These are phyloP conservation scores for Arachnomyces sp. DNA, from an alignment of 2,329 filamentous ascomycete genomes.

Conservation along the genomic window DNA sequence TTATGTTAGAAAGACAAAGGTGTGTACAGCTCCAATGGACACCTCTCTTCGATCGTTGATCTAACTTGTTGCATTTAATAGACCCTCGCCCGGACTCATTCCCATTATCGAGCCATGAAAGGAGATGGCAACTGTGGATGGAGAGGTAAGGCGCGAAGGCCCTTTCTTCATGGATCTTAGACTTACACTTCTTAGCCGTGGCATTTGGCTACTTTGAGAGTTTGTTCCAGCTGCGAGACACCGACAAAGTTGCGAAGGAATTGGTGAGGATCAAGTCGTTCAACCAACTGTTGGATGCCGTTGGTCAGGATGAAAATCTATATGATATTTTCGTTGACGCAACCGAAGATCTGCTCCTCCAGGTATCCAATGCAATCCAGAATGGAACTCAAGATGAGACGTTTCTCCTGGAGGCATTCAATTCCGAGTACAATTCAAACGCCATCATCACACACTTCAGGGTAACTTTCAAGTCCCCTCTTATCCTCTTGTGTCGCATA, in stretches of 20 bases:
- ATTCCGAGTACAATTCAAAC: conserved; percentile 59
- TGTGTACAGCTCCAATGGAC: conserved; percentile 33
- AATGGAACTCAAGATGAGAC: conserved; percentile 48
- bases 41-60: conserved; percentile 2
- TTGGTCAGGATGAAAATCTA: conserved; percentile 61
- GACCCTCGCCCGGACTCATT: conserved; percentile 76
- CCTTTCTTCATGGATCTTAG: conserved; percentile 7
- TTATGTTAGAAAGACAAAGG: conserved; percentile 80
- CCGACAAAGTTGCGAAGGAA: conserved; percentile 61
- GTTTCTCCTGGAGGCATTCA: conserved; percentile 63
- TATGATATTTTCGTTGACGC: conserved; percentile 80
- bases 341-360: conserved; percentile 59
- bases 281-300: conserved; percentile 60
- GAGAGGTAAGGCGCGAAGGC: conserved; percentile 63
- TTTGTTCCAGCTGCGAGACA: conserved; percentile 61
- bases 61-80: conserved; percentile 30
- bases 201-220: conserved; percentile 91
- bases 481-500: conserved; percentile 8
- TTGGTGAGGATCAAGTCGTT: conserved; percentile 63
- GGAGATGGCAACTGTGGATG: conserved; percentile 96
- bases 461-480: conserved; percentile 34
- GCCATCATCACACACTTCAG: conserved; percentile 78
- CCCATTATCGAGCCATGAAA: conserved; percentile 76
- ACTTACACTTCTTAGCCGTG: conserved; percentile 56
- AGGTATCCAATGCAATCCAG: conserved; percentile 53